A percentile compares a stretch with the other conserved stretches of the same genome.
These are phyloP conservation scores for Lactifluus rugatus DNA, from an alignment of 768 basidiomycete species.

Conservation along the genomic window DNA sequence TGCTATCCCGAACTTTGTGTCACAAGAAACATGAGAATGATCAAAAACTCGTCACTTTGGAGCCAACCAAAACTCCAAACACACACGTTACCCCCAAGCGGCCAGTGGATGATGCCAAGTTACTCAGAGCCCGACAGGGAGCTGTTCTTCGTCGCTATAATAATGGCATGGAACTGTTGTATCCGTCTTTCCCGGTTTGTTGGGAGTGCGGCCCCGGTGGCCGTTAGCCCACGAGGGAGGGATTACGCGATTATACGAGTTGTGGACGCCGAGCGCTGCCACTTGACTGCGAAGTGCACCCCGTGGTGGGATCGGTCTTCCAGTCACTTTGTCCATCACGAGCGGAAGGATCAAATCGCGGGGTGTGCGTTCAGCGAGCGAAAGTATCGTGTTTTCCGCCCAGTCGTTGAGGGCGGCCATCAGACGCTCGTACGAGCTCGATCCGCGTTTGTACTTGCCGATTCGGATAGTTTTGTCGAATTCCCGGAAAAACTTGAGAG, in stretches of 20 bases:
- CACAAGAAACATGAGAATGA: background rate
- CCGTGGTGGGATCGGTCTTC: background rate
- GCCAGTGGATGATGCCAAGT: too few relatives aligned
- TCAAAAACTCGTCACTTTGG: background rate
- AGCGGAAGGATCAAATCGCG: background rate
- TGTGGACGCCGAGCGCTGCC: background rate
- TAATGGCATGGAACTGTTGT: background rate
- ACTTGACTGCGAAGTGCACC: conserved; percentile 9
- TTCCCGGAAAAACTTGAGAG: conserved; percentile 22
- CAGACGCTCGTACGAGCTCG: background rate
- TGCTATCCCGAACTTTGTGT: background rate
- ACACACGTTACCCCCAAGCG: too few relatives aligned
- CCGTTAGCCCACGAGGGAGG: conserved; percentile 8
- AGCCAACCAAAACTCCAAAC: too few relatives aligned
- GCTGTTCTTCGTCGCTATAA: background rate
- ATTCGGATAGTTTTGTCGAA: background rate
- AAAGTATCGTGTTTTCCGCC: background rate
- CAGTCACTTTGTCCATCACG: background rate
- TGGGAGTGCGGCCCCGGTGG: background rate
- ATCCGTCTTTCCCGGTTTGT: background rate
- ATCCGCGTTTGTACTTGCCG: background rate
- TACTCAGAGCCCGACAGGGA: background rate
- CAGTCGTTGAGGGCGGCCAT: background rate
- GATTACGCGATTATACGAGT: background rate
- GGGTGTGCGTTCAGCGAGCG: background rate